A percentile compares a stretch with the other conserved stretches of the same genome.
These are phyloP conservation scores for Rubus parviflorus DNA, from an alignment of 306 rosid genomes.

Conservation along the genomic window DNA sequence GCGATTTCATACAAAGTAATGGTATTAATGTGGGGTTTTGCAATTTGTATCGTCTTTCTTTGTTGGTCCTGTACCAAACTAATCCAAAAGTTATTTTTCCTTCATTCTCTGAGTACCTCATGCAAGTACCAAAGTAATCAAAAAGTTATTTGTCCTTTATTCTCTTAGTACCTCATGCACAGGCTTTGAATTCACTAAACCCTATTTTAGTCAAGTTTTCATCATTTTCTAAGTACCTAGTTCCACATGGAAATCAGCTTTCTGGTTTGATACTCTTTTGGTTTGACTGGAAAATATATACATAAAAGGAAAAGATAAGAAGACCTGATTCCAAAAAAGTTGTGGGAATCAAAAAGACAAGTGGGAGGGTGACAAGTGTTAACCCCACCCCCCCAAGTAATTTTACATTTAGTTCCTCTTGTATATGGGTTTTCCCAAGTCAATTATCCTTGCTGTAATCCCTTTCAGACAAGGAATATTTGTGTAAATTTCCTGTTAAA, in stretches of 20 bases:
- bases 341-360: background rate
- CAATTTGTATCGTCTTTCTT: background rate
- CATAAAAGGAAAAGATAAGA: constrained; percentile 2
- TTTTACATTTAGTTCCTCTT: background rate
- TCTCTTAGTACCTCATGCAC: background rate
- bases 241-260: background rate
- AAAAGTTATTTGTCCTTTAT: background rate
- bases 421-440: background rate
- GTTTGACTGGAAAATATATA: background rate
- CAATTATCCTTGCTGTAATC: background rate
- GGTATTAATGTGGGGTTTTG: background rate
- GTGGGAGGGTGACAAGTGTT: background rate
- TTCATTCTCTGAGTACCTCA: background rate
- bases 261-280: background rate
- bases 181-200: background rate
- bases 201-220: background rate
- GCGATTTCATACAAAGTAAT: background rate
- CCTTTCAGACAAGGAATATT: background rate
- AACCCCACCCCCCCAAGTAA: too few relatives aligned
- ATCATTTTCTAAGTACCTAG: constrained; percentile 1
- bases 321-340: background rate
- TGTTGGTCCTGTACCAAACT: background rate
- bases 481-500: background rate
- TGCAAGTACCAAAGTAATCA: background rate
- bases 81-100: background rate